These are phyloP conservation scores for Brassica cretica DNA, from an alignment of 345 rosid genomes.

Conservation along the genomic window DNA sequence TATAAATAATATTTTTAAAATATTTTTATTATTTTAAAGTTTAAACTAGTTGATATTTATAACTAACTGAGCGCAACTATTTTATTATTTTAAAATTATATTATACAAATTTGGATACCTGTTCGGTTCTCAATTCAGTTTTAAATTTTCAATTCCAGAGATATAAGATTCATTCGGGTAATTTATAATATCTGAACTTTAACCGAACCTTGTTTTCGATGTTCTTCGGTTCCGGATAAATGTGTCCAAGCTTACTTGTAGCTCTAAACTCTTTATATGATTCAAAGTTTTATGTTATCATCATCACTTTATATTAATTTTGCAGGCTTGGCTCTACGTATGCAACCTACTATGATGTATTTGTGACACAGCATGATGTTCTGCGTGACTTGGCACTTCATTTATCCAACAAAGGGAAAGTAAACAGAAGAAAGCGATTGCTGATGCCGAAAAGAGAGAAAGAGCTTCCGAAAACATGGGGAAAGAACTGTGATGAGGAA, in stretches of 20 bases:
- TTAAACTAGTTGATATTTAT: too few relatives aligned
- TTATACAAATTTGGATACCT: too few relatives aligned
- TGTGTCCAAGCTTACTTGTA: not conserved
- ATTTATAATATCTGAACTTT: too few relatives aligned
- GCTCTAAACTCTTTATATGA: conserved; percentile 6
- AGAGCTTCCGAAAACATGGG: conserved; percentile 79
- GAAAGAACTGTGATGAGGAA: conserved; percentile 56
- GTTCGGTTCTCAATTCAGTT: too few relatives aligned
- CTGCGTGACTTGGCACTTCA: conserved; percentile 84
- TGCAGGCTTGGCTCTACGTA: conserved; percentile 70
- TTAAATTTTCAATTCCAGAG: too few relatives aligned
- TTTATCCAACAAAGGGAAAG: conserved; percentile 46
- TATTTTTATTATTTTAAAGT: too few relatives aligned
- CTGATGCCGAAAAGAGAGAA: conserved; percentile 75
- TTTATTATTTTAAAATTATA: too few relatives aligned
- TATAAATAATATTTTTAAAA: too few relatives aligned
- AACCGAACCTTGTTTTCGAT: too few relatives aligned
- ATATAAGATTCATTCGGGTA: too few relatives aligned
- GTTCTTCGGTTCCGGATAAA: too few relatives aligned
- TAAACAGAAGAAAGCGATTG: conserved; percentile 52
- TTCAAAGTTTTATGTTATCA: not conserved
- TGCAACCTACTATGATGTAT: conserved; percentile 68
- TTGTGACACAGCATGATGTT: conserved; percentile 85
- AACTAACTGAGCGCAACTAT: too few relatives aligned
- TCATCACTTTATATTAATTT: conserved; percentile 22